These are phyloP conservation scores for Coccinonectria pachysandricola DNA, from an alignment of 2,329 filamentous ascomycete genomes.

Conservation along the genomic window DNA sequence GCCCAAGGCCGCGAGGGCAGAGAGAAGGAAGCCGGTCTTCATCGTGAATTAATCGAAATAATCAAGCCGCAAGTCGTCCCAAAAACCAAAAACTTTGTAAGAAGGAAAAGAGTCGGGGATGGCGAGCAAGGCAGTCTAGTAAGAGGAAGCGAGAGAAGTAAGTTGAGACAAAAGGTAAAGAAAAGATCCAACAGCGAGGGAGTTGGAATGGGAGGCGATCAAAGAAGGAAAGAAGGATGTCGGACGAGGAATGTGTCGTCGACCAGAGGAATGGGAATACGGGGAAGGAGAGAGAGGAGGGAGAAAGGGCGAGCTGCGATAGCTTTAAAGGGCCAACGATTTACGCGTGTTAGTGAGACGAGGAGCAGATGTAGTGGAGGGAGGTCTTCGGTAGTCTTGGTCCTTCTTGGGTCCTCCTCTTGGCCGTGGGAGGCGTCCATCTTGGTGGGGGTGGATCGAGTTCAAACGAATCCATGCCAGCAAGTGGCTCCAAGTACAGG, in stretches of 20 bases:
- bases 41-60: constrained; percentile 32
- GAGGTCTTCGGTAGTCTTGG: too few relatives aligned
- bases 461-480: too few relatives aligned
- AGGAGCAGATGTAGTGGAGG: too few relatives aligned
- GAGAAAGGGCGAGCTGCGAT: constrained; percentile 13
- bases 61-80: too few relatives aligned
- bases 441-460: too few relatives aligned
- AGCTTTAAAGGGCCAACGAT: constrained; percentile 17
- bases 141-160: too few relatives aligned
- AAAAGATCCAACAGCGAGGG: constrained; percentile 27
- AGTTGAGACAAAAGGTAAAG: too few relatives aligned
- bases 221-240: constrained; percentile 15
- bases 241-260: constrained; percentile 8
- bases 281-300: constrained; percentile 8
- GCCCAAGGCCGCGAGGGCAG: constrained; percentile 36
- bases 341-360: too few relatives aligned
- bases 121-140: constrained; percentile 4
- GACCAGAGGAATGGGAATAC: constrained; percentile 13
- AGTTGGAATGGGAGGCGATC: constrained; percentile 18
- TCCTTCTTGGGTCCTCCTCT: too few relatives aligned
- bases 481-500: too few relatives aligned
- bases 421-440: too few relatives aligned
- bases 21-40: constrained; percentile 37
- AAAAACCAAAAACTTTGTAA: too few relatives aligned
- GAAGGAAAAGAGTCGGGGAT: constrained; percentile 7